These are phyloP conservation scores for Boletus eberwhitei DNA, from an alignment of 768 basidiomycete species.

Conservation along the genomic window DNA sequence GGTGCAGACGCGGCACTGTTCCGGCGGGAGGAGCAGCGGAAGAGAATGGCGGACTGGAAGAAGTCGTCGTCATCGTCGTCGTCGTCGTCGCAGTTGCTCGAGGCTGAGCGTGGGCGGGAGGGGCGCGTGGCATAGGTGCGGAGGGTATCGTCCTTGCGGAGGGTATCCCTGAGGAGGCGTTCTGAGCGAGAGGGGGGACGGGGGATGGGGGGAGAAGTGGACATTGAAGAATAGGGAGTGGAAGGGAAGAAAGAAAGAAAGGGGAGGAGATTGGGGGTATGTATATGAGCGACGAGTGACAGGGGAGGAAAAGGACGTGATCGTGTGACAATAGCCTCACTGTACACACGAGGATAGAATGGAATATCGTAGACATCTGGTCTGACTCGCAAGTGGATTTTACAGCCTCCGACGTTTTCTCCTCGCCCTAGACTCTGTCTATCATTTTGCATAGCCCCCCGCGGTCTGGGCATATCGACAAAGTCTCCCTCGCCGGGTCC, in stretches of 20 bases:
- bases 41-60: conserved; percentile 28
- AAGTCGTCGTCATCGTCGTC: conserved; percentile 27
- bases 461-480: not conserved
- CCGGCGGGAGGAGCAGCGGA: conserved; percentile 20
- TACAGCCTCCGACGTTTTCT: not conserved
- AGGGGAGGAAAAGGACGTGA: conserved; percentile 25
- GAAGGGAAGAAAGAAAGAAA: conserved; percentile 3
- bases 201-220: conserved; percentile 12
- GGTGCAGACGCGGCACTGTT: conserved; percentile 20
- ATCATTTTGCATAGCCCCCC: not conserved
- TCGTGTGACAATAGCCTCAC: conserved; percentile 24
- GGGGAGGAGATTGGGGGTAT: conserved; percentile 5
- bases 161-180: conserved; percentile 53
- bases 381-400: not conserved
- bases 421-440: too few species aligned
- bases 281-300: conserved; percentile 22
- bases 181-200: conserved; percentile 52
- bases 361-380: not conserved
- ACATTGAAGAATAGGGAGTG: conserved; percentile 12
- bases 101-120: conserved; percentile 26
- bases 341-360: conserved; percentile 13
- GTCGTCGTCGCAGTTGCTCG: conserved; percentile 22
- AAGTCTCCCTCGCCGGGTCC: not conserved
- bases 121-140: conserved; percentile 23
- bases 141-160: conserved; percentile 47